phyloP scores from a whole-genome alignment of 352 stramenopile genomes.

The Phytophthora meadii region DNA sequence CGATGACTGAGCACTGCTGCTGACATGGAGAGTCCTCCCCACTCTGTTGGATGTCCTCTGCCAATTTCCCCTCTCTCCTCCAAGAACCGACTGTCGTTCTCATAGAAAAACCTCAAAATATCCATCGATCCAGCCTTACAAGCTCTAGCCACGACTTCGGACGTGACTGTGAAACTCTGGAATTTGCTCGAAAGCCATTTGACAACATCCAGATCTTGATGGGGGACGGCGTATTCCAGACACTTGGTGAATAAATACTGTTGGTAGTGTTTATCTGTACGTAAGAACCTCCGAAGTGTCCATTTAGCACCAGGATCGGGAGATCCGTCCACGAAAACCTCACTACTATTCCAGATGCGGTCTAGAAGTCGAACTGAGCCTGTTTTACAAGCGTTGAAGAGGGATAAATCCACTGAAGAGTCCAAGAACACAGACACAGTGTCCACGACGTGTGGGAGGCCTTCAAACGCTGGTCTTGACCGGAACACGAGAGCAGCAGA shows the following conservation, averaged over 20 bases:
- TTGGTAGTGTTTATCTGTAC: slow-evolving; percentile 11
- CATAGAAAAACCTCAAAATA: slow-evolving; percentile 18
- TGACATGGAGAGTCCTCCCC: slow-evolving; percentile 1
- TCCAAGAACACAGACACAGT: slow-evolving; percentile 2
- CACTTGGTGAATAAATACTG: slow-evolving; percentile 15
- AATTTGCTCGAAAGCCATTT: slow-evolving; percentile 19
- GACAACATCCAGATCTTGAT: slow-evolving; percentile 8
- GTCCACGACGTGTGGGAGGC: not conserved
- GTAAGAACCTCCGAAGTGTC: slow-evolving; percentile 5
- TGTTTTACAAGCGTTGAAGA: slow-evolving; percentile 5
- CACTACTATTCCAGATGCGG: slow-evolving; percentile 11
- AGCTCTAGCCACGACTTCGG: too few relatives aligned
- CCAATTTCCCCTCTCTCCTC: not conserved
- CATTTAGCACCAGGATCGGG: not conserved
- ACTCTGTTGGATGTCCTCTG: not conserved
- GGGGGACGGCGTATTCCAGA: not conserved
- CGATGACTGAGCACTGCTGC: slow-evolving; percentile 13
- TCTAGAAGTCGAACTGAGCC: slow-evolving; percentile 10
- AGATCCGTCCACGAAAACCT: not conserved
- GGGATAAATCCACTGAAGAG: not conserved
- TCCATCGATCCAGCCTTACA: slow-evolving; percentile 8
- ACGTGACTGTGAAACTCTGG: slow-evolving; percentile 3
- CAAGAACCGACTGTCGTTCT: slow-evolving; percentile 4
- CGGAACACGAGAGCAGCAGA: not conserved
- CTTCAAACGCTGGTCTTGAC: not conserved